Evolutionary conservation across 2,329 filamentous ascomycete genomes (phyloP).

Genomic region (Aspergillus puulaauensis): DNA sequence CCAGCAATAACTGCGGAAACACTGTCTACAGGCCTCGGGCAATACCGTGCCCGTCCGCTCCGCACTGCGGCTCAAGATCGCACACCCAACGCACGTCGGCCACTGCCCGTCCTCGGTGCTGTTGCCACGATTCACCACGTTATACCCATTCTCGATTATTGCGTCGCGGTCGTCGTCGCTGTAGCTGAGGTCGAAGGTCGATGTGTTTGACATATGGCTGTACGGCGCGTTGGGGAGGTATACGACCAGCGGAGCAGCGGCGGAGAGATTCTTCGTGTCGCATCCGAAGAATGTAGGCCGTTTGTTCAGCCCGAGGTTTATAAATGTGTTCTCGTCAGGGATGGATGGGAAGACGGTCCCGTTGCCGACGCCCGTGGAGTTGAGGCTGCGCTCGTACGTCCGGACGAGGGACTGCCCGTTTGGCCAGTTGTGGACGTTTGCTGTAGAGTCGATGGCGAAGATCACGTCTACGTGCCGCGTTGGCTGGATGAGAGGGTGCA

Average conservation of each 20-base stretch:
- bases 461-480: conserved; percentile 71
- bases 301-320: conserved; percentile 73
- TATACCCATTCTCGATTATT: conserved; percentile 83
- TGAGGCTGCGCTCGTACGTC: conserved; percentile 67
- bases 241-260: conserved; percentile 59
- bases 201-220: conserved; percentile 71
- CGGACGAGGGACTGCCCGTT: conserved; percentile 74
- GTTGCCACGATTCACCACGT: conserved; percentile 83
- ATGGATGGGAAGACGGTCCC: conserved; percentile 70
- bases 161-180: conserved; percentile 66
- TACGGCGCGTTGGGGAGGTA: conserved; percentile 89
- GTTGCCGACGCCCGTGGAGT: conserved; percentile 58
- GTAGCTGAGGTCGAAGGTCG: conserved; percentile 71
- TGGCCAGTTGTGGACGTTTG: conserved; percentile 72
- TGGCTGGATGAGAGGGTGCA: conserved; percentile 75
- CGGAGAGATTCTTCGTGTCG: conserved; percentile 62
- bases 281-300: conserved; percentile 81
- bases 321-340: conserved; percentile 73
- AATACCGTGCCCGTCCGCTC: conserved; percentile 66
- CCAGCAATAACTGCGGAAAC: conserved; percentile 89
- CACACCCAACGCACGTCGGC: conserved; percentile 84
- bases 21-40: conserved; percentile 70
- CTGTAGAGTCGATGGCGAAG: conserved; percentile 76
- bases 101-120: conserved; percentile 71
- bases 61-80: conserved; percentile 75